Conservation (phyloP, 2,329 filamentous ascomycete genomes). For the Chaetomium sp. region DNA sequence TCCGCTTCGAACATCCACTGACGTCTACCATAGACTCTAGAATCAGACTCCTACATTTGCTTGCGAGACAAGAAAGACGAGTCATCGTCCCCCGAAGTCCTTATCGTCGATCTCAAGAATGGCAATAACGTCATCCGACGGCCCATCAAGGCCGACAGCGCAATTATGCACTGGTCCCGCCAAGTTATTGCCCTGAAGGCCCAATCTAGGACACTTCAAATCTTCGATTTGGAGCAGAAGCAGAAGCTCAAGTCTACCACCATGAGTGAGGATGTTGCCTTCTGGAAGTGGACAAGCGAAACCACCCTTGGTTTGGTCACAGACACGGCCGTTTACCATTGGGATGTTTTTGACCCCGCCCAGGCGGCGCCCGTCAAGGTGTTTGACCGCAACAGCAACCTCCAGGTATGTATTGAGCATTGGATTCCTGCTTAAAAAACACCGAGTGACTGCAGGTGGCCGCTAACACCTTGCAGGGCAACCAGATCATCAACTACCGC, state of each 20-base stretch:
- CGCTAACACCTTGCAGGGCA: constrained; percentile 52
- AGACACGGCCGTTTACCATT: constrained; percentile 87
- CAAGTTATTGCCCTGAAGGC: constrained; percentile 97
- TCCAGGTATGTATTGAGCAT: constrained; percentile 55
- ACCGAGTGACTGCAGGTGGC: not conserved
- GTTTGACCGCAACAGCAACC: constrained; percentile 89
- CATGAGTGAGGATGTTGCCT: constrained; percentile 95
- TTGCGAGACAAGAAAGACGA: constrained; percentile 90
- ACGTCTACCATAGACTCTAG: constrained; percentile 64
- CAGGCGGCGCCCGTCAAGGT: constrained; percentile 79
- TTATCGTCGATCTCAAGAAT: constrained; percentile 97
- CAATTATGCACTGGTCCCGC: constrained; percentile 97
- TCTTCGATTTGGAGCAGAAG: constrained; percentile 91
- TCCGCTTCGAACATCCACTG: not conserved
- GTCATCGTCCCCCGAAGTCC: constrained; percentile 79
- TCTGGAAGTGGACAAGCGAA: constrained; percentile 99
- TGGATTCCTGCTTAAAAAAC: not conserved
- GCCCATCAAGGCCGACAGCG: constrained; percentile 98
- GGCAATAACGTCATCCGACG: constrained; percentile 90
- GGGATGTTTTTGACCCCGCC: constrained; percentile 86
- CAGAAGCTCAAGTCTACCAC: constrained; percentile 93
- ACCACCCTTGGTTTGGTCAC: constrained; percentile 84
- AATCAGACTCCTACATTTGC: constrained; percentile 95
- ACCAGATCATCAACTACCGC: constrained; percentile 99
- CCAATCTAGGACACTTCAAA: constrained; percentile 88